Evolutionary conservation across 176 grass and related monocot species (phyloP).

Genomic region (Calamus simplicifolius): DNA sequence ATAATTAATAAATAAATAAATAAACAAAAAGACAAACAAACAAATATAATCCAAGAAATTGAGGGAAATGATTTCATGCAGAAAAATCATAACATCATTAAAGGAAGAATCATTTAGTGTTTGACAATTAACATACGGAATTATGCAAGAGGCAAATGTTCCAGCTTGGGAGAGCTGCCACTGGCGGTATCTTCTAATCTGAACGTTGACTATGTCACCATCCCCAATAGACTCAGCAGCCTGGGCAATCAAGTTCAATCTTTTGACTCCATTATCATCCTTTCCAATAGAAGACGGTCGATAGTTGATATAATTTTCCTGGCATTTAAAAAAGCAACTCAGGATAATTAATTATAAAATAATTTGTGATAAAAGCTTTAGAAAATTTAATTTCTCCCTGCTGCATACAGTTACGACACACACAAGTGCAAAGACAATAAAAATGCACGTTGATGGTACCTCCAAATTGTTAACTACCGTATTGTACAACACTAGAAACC

Average conservation of each 20-base stretch:
- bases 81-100: neutral
- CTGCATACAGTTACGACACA: too few relatives aligned
- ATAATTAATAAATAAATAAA: slow-evolving; percentile 14
- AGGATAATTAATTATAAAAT: too few relatives aligned
- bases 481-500: too few relatives aligned
- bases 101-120: slow-evolving; percentile 1
- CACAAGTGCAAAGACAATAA: too few relatives aligned
- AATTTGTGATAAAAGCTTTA: too few relatives aligned
- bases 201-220: slow-evolving; percentile 93
- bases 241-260: slow-evolving; percentile 70
- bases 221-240: slow-evolving; percentile 84
- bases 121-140: slow-evolving; percentile 66
- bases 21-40: slow-evolving; percentile 2
- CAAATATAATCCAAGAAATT: neutral
- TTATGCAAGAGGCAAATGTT: slow-evolving; percentile 83
- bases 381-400: too few relatives aligned
- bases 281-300: slow-evolving; percentile 62
- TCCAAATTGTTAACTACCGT: too few relatives aligned
- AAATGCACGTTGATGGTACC: too few relatives aligned
- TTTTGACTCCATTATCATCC: slow-evolving; percentile 95
- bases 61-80: neutral
- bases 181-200: slow-evolving; percentile 96
- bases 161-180: slow-evolving; percentile 95
- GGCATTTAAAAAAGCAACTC: slow-evolving; percentile 11
- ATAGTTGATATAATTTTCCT: slow-evolving; percentile 99